Base-by-base conservation (phyloP, 2,329 filamentous ascomycete species). In the Pseudogymnoascus sp. region DNA sequence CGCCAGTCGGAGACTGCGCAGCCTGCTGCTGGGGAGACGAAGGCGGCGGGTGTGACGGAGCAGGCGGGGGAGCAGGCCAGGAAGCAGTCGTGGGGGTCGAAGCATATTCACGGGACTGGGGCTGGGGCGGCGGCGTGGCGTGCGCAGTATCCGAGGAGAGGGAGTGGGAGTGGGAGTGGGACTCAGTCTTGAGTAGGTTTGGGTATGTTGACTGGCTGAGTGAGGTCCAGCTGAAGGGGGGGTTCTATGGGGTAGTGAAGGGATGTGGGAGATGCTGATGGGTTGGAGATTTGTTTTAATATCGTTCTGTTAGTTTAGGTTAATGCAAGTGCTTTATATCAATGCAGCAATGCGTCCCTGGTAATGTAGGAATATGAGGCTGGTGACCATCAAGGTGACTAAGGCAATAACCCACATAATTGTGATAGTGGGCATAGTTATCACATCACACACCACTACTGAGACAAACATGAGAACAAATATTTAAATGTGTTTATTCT, bases 41-140 rank as follows among this genome's bases (percentile, higher is more conserved):
- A 34, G 2, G 2, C 25, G 5, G n/a, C 49, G n/a, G 25, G 25
- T 4, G n/a, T 34, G 49, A 34, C 25, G n/a, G 49, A 34, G 49
- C 49, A 56, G n/a, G 49, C n/a, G 28, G 49, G 25, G 4, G 25
- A 34, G 25, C 49, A 56, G 25, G 49, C 49, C 0, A 56, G 49
- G 28, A 34, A 34, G 49, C 28, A 9, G 28, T 56, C 49, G 2
- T 56, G 49, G 49, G 49, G 49, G 4, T 56, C 49, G 25, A 56
- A 56, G 49, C 49, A 56, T 56, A 56, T 56, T 34, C 49, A 56
- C 21, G 49, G 49, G 49, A 34, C 49, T 18, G 49, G 28, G 28
- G 49, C 49, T 18, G 49, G 49, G 49, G 49, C 49, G 25, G 49
- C 49, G 49, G 49, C 49, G 25, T 56, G n/a, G n/a, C n/a, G 49